These are phyloP conservation scores for Globisporangium spinosum DNA, from an alignment of 352 stramenopile genomes.

Conservation along the genomic window DNA sequence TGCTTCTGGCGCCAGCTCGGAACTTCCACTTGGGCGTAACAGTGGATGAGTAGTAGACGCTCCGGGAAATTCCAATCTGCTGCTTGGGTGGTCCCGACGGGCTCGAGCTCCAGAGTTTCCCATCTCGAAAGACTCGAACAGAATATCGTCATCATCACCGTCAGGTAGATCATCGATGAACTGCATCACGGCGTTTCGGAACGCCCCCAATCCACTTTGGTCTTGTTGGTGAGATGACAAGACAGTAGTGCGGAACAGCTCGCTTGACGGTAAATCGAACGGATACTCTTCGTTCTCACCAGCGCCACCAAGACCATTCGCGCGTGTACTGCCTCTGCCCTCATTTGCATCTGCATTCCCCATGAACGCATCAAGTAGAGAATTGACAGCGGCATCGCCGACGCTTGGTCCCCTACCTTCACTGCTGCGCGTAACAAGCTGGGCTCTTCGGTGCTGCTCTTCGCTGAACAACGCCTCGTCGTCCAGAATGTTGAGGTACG, in stretches of 20 bases:
- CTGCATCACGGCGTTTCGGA: constrained; percentile 30
- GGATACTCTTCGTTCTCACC: constrained; percentile 14
- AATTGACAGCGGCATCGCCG: constrained; percentile 4
- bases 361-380: constrained; percentile 18
- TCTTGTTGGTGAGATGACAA: constrained; percentile 13
- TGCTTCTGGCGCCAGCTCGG: constrained; percentile 11
- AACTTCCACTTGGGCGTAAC: constrained; percentile 26
- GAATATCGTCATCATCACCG: constrained; percentile 45
- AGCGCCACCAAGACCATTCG: neutral
- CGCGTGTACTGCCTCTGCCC: neutral
- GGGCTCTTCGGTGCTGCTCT: constrained; percentile 46
- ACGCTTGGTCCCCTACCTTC: neutral
- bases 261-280: constrained; percentile 18
- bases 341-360: constrained; percentile 6
- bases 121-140: constrained; percentile 57
- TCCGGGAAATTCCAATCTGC: constrained; percentile 9
- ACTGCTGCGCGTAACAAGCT: constrained; percentile 24
- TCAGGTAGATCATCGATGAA: constrained; percentile 62
- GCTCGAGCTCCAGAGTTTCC: constrained; percentile 29
- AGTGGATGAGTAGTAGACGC: constrained; percentile 33
- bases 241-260: constrained; percentile 14
- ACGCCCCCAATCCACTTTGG: constrained; percentile 2
- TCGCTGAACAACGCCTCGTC: constrained; percentile 58
- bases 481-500: constrained; percentile 70
- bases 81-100: constrained; percentile 33